A percentile compares a stretch with the other conserved stretches of the same genome.
Evolutionary conservation across 495 filamentous ascomycete genomes (phyloP).

Genomic region (Clavariopsis aquatica): DNA sequence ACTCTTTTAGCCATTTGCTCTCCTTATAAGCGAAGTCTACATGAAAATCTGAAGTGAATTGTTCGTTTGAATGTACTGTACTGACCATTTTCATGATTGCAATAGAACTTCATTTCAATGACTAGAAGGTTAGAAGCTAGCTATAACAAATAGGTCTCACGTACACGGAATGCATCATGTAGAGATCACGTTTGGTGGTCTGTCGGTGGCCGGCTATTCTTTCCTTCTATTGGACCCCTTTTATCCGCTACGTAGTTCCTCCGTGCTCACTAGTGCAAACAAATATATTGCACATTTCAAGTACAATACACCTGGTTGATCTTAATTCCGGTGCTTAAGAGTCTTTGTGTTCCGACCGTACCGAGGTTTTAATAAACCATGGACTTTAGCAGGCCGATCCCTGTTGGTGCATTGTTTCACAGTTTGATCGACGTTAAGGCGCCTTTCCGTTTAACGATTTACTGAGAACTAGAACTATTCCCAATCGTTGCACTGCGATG

Average conservation of each 20-base stretch:
- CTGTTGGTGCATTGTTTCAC: neutral
- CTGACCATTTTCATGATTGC: too few relatives aligned
- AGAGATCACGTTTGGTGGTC: too few relatives aligned
- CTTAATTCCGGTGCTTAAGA: neutral
- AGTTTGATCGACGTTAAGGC: constrained; percentile 2
- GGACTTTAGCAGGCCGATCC: neutral
- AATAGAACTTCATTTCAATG: too few relatives aligned
- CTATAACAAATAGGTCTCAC: too few relatives aligned
- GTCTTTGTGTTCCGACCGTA: neutral
- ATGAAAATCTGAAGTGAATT: too few relatives aligned
- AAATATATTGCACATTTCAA: neutral
- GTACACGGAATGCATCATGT: too few relatives aligned
- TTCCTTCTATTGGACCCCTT: neutral
- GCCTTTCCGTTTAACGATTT: neutral
- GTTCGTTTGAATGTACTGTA: too few relatives aligned
- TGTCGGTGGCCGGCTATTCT: neutral
- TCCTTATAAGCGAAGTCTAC: too few relatives aligned
- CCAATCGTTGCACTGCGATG: neutral
- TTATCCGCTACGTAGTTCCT: neutral
- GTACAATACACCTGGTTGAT: neutral
- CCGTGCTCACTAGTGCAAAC: neutral
- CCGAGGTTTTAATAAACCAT: neutral
- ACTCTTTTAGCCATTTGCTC: too few relatives aligned
- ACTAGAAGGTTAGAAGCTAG: too few relatives aligned
- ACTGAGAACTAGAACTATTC: neutral